Conservation (phyloP, 1,284 basidiomycete genomes). For the Tilletiaria anomala region DNA sequence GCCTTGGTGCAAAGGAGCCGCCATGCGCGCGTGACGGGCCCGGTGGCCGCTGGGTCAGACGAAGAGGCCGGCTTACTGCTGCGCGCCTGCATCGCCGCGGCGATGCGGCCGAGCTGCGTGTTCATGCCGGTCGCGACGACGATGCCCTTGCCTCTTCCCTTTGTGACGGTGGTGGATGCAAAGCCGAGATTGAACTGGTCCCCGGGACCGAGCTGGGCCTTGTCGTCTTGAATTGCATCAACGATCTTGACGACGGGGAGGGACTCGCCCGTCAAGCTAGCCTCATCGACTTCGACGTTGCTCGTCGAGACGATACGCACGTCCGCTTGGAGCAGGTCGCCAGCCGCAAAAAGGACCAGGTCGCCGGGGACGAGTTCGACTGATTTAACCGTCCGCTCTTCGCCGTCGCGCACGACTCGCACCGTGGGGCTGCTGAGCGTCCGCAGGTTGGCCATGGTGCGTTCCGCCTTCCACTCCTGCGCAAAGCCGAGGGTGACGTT, state of each 20-base stretch:
- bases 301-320: slow-evolving; percentile 19
- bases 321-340: slow-evolving; percentile 28
- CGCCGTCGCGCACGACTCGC: slow-evolving; percentile 14
- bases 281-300: slow-evolving; percentile 32
- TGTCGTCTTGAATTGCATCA: slow-evolving; percentile 1
- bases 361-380: slow-evolving; percentile 43
- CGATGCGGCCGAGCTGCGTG: slow-evolving; percentile 31
- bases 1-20: background rate
- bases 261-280: slow-evolving; percentile 28
- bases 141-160: slow-evolving; percentile 23
- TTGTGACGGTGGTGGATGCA: slow-evolving; percentile 28
- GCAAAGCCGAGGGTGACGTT: slow-evolving; percentile 30
- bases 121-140: slow-evolving; percentile 24
- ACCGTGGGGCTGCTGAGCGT: slow-evolving; percentile 25
- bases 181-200: slow-evolving; percentile 28
- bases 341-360: slow-evolving; percentile 42
- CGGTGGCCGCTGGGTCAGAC: background rate
- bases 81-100: slow-evolving; percentile 16
- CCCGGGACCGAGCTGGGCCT: slow-evolving; percentile 10
- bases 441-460: slow-evolving; percentile 30
- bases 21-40: background rate
- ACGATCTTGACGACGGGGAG: slow-evolving; percentile 25
- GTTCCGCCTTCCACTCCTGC: slow-evolving; percentile 31
- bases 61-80: too few species aligned
- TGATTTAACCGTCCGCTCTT: slow-evolving; percentile 6